Base-by-base conservation (phyloP, 164 flowering plant species). In the Nymphaea thermarum region DNA sequence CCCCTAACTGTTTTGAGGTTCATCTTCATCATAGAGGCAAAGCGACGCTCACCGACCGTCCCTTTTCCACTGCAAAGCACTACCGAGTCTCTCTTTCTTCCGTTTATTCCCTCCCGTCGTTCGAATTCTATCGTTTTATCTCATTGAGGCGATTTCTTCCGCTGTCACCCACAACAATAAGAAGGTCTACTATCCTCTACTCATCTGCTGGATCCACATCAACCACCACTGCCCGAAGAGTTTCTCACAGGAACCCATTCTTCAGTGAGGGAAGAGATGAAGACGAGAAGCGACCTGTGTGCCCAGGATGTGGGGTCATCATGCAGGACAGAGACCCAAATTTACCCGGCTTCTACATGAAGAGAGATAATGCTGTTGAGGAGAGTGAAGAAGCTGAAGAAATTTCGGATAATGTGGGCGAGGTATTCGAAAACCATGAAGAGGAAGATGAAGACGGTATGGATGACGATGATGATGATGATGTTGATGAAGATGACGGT, bases 261-360 rank as follows among this genome's bases (percentile, higher is more conserved):
- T 76, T 89, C 75, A 93, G 98, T 73, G 93, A 91, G 69, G 96
- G 97, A 47, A 88, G 88, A 77, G 96, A 91, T 43, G 88, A 79
- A 70, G 97, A 94, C 74, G 93, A 88, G 75, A 72, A 71, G 71
- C 94, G 86, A 65, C 76, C 74, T 66, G 72, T 92, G n/a, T 95
- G 98, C 70, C 96, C 97, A 43, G 99, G 99, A 64, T 90, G 99
- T 83, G 98, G 99, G 14, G 82, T 95, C 68, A 87, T 85, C 79
- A 90, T 92, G 97, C 99, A 95, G 70, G 89, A 90, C 67, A 65
- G 70, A n/a, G 85, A 92, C 78, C 94, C 96, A 2, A 82, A 84
- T 70, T 74, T 81, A 65, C 99, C 96, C 68, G 99, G 99, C 60
- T 95, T 75, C 80, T 95, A 77, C 72, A 74, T 85, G 67, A 72